Conservation (phyloP, 345 rosid genomes). For the Salix caprea region DNA sequence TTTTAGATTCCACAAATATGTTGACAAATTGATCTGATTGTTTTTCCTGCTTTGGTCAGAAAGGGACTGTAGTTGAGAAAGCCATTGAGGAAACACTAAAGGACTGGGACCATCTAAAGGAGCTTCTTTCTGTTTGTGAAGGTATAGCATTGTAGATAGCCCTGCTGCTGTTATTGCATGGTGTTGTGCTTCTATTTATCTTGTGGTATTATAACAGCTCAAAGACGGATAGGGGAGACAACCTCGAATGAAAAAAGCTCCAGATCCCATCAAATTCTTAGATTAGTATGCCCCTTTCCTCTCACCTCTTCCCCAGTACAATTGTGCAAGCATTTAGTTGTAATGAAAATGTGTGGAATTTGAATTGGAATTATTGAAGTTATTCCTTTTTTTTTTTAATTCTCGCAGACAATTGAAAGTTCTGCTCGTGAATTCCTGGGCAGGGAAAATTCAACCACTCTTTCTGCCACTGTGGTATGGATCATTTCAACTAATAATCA, state of each 20-base stretch:
- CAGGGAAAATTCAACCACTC: conserved; percentile 83
- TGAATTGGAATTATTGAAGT: conserved; percentile 5
- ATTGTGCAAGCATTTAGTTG: conserved; percentile 13
- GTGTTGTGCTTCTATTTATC: conserved; percentile 12
- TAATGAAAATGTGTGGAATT: neutral
- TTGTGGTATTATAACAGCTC: conserved; percentile 51
- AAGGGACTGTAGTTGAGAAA: conserved; percentile 84
- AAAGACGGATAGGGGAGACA: conserved; percentile 91
- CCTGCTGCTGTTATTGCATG: conserved; percentile 8
- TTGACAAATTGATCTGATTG: conserved; percentile 14
- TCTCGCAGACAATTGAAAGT: conserved; percentile 80
- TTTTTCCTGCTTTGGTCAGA: conserved; percentile 43
- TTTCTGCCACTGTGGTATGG: conserved; percentile 87
- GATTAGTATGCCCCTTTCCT: conserved; percentile 49
- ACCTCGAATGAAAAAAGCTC: conserved; percentile 89
- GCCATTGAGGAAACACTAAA: conserved; percentile 68
- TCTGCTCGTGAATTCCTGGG: conserved; percentile 93
- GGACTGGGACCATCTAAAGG: conserved; percentile 82
- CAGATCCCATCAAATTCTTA: conserved; percentile 96
- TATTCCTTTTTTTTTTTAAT: conserved; percentile 3
- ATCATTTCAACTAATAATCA: neutral
- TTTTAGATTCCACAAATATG: neutral
- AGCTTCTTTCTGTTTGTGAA: conserved; percentile 86
- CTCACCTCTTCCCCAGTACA: neutral
- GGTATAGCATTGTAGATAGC: conserved; percentile 40